Base-by-base conservation (phyloP, 164 flowering plant genomes). In the Kingdonia uniflora region DNA sequence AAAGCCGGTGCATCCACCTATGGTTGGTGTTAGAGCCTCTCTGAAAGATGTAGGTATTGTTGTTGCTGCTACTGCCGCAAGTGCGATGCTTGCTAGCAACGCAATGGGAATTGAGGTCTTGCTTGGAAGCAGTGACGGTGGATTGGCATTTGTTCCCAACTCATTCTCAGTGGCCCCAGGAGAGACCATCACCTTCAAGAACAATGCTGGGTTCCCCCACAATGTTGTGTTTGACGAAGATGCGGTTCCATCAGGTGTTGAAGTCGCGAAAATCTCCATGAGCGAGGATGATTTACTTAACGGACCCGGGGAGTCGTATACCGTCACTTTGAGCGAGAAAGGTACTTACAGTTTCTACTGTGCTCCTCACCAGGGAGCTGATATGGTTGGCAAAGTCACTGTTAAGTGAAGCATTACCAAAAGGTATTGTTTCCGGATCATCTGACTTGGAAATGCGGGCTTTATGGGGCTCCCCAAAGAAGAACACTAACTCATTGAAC, bases 171-270 rank as follows among this genome's bases (percentile, higher is more conserved):
- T 86, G 2, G 42, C 72, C 8, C 6, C 95, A 0, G 95, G 97
- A 0, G 99, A 88, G 76, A 80, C 78, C 72, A 88, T 94, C 14
- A 70, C 59, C 48, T 94, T 94, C 90, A 86, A 77, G 78, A 92
- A 92, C 95, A 92, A 92, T 57, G 91, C 94, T 1, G 99, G 95
- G 14, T 92, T 85, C 76, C 96, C 97, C 0, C 97, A 88, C 84
- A 94, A 94, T 57, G 73, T 94, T 0, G 74, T 88, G 11, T 88
- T 94, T 61, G 95, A 86, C 54, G 92, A 88, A 68, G 95, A 88
- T 17, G 95, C 64, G 45, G 54, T 94, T 39, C 99, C 96, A 0
- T 17, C 81, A 2, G 99, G 96, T 0, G 96, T 94, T 0, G 81
- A 88, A 44, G 96, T 44, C 0, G 8, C 57, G 1, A 73, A 71